These are phyloP conservation scores for Cadophora malorum DNA, from an alignment of 2,329 filamentous ascomycete genomes.

Conservation along the genomic window DNA sequence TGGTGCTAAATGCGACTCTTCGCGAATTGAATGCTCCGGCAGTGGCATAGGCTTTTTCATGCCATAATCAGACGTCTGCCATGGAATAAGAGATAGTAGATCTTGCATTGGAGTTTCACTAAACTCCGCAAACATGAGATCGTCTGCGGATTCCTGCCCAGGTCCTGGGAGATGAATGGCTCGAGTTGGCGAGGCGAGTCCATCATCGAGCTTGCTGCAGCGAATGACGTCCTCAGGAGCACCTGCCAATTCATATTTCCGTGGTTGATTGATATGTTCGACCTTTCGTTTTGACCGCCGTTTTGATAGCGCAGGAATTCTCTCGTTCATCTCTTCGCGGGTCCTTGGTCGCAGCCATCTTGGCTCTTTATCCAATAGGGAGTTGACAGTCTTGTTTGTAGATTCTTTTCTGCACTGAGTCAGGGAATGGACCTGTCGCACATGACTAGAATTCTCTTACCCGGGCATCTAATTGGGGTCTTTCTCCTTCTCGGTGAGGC, in stretches of 20 bases:
- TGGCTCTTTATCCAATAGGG: constrained; percentile 63
- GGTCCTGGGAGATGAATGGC: too few relatives aligned
- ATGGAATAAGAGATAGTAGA: too few relatives aligned
- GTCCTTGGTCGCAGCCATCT: constrained; percentile 61
- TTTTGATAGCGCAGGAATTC: constrained; percentile 44
- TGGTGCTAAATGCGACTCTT: too few relatives aligned
- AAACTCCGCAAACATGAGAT: too few relatives aligned
- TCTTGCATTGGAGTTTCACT: too few relatives aligned
- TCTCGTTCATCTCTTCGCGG: constrained; percentile 57
- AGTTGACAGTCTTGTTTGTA: constrained; percentile 60
- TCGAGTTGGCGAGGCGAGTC: too few relatives aligned
- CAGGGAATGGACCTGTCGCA: constrained; percentile 55
- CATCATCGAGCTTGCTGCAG: too few relatives aligned
- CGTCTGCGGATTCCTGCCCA: too few relatives aligned
- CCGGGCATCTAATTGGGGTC: constrained; percentile 54
- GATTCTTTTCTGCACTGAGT: neutral
- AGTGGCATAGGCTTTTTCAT: too few relatives aligned
- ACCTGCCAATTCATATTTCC: neutral
- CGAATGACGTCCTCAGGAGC: too few relatives aligned
- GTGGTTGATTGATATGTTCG: neutral
- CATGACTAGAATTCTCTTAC: constrained; percentile 41
- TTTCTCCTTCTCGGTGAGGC: constrained; percentile 42
- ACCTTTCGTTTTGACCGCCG: neutral
- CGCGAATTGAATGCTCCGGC: too few relatives aligned
- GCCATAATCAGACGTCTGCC: too few relatives aligned